Percentiles rank a stretch among this genome's conserved stretches.
Evolutionary conservation across 129 eudicot species (phyloP).

Genomic region (Pittosporum tobira): DNA sequence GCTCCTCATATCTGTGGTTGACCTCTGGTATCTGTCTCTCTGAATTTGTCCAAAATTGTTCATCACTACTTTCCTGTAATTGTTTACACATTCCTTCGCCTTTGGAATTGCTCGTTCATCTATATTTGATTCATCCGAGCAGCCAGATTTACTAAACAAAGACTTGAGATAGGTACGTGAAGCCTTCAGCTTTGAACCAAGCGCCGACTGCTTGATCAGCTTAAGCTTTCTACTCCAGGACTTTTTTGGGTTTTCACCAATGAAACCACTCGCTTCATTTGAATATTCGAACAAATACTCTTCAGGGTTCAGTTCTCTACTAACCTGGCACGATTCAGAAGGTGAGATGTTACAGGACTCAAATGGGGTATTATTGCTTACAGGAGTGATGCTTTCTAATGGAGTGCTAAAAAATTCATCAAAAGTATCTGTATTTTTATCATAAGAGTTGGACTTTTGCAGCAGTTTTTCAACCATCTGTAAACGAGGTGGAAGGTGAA

Average conservation of each 20-base stretch:
- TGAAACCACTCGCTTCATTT: constrained; percentile 11
- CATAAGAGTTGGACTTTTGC: constrained; percentile 21
- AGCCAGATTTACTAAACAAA: constrained; percentile 54
- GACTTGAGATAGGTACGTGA: constrained; percentile 60
- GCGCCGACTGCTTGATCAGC: constrained; percentile 43
- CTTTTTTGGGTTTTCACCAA: constrained; percentile 34
- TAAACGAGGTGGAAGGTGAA: constrained; percentile 69
- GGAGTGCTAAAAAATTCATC: constrained; percentile 63
- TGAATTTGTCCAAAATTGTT: constrained; percentile 22
- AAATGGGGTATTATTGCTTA: constrained; percentile 50
- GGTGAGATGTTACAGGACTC: constrained; percentile 86
- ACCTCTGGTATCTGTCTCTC: constrained; percentile 20
- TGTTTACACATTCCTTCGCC: constrained; percentile 10
- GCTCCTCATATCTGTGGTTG: constrained; percentile 25
- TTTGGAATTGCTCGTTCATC: constrained; percentile 7
- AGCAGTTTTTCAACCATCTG: constrained; percentile 72
- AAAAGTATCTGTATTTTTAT: constrained; percentile 21
- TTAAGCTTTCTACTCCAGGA: constrained; percentile 66
- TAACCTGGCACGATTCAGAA: constrained; percentile 56
- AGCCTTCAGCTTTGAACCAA: constrained; percentile 52
- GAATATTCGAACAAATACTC: constrained; percentile 44
- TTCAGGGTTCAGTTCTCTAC: constrained; percentile 62
- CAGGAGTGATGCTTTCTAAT: constrained; percentile 35
- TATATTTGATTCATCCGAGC: constrained; percentile 28
- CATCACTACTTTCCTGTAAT: constrained; percentile 12